Evolutionary conservation across 2,329 filamentous ascomycete genomes (phyloP), one percentile per base, ranked within the genome.

Genomic region (Torrubiella hemipterigena): DNA sequence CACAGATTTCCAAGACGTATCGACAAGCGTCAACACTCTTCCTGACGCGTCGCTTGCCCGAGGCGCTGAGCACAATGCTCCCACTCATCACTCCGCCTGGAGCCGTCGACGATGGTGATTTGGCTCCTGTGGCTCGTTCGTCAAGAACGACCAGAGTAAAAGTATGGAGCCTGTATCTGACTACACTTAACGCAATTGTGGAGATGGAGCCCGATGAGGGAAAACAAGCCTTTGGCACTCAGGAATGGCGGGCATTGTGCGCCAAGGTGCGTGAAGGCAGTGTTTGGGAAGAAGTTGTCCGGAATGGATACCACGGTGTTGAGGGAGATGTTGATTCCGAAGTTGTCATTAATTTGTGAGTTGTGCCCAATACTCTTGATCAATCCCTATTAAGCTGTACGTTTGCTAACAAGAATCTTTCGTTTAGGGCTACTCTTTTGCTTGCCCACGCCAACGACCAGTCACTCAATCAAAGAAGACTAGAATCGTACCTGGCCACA

Each of bases 141-240:
- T 87, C 82, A 25, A 75, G 81, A 42, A 81, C 78, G 19, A 91
- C 84, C 35, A 69, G 87, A 42, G 81, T 94, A 54, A 98, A 96
- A 58, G 81, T 96, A 40, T 98, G 91, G 91, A 94, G 86, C 55
- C 69, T 98, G 47, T 98, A 96, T 53, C 70, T 96, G 42, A 94
- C 87, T 13, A 80, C 95, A 30, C 66, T 96, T 39, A 94, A 95
- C 59, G 81, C 85, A 23, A 81, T 95, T 40, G 66, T 93, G 21
- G 89, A 96, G 48, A 66, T 96, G 49, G 85, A 86, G 34, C 68
- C 82, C 2, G 84, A 94, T 43, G 87, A 95, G 54, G 91, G 89
- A 30, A 94, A 91, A 61, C 73, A 79, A 31, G 72, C 79, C 10
- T 93, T 96, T 59, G 91, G 91, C 4, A 77, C 75, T 31, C 75